These are phyloP conservation scores for Cryptococcus sp. DNA, from an alignment of 1,284 basidiomycete species.

Conservation along the genomic window DNA sequence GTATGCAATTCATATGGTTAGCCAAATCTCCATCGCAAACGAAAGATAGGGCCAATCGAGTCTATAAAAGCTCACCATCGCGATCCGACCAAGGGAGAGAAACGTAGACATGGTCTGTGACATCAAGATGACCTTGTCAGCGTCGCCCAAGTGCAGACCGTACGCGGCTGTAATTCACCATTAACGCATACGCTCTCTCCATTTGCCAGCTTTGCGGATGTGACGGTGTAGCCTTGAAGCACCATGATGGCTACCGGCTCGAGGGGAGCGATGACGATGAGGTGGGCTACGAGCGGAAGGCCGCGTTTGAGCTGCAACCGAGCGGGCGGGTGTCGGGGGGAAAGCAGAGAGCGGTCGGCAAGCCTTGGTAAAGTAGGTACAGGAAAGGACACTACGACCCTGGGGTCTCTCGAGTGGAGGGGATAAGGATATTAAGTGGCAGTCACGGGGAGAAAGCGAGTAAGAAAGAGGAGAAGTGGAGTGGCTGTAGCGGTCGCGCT, in stretches of 20 bases:
- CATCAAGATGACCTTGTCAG: conserved; percentile 4
- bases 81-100: conserved; percentile 84
- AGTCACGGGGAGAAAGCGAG: too few relatives aligned
- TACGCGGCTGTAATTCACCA: conserved; percentile 27
- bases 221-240: conserved; percentile 31
- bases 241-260: conserved; percentile 19
- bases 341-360: too few relatives aligned
- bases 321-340: background rate
- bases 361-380: too few relatives aligned
- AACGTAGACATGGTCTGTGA: conserved; percentile 88
- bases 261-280: background rate
- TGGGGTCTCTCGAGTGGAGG: too few relatives aligned
- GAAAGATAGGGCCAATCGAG: background rate
- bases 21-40: background rate
- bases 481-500: too few relatives aligned
- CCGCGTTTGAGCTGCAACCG: background rate
- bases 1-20: background rate
- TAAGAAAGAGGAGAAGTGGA: too few relatives aligned
- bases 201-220: conserved; percentile 42
- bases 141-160: background rate
- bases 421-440: too few relatives aligned
- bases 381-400: too few relatives aligned
- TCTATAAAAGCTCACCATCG: conserved; percentile 59
- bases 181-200: conserved; percentile 45
- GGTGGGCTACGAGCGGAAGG: background rate